Evolutionary conservation across 2,329 filamentous ascomycete genomes (phyloP), one percentile per base, ranked within the genome.

Genomic region (Aspergillus intermedius): DNA sequence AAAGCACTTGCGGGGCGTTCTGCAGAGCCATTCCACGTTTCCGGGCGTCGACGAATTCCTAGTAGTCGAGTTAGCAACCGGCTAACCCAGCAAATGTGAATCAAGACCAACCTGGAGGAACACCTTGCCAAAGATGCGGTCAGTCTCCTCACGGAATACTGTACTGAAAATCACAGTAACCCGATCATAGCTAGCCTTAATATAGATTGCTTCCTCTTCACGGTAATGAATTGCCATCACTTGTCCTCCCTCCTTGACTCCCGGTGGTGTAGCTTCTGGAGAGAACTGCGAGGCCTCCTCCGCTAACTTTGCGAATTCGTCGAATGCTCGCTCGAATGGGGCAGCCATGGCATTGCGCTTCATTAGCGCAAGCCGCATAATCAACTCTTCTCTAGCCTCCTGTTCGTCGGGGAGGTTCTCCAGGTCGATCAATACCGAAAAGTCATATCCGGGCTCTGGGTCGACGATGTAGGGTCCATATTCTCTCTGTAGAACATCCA

Each of bases 161-260:
- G 93, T 98, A 73, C 90, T 95, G 79, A 98, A 98, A 65, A 98
- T 98, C 63, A 98, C 91, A 1, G 94, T 98, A 46, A 99, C 93
- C 63, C 93, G 84, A 69, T 99, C 93, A 74, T 94, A 87, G 69
- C 88, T 94, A 53, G 93, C 91, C 76, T 98, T 97, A 76, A 98
- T 86, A 71, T 95, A 98, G 65, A 99, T 97, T 46, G 93, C 91
- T 71, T 99, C 93, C 76, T 97, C 91, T 64, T 99, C 94, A 49
- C 93, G 87, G 75, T 99, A 98, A 71, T 97, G 91, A 61, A 99
- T 95, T 2, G 91, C 84, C 80, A 94, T 95, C 51, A 97, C 86
- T 59, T 93, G 83, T 49, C 91, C 91, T 45, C 93, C 91, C 72
- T 97, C 93, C 57, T 78, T 77, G 25, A 96, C 78, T 54, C 91